Evolutionary conservation across 371 early-diverging fungal genomes (phyloP).

Genomic region (Actinomucor elegans): DNA sequence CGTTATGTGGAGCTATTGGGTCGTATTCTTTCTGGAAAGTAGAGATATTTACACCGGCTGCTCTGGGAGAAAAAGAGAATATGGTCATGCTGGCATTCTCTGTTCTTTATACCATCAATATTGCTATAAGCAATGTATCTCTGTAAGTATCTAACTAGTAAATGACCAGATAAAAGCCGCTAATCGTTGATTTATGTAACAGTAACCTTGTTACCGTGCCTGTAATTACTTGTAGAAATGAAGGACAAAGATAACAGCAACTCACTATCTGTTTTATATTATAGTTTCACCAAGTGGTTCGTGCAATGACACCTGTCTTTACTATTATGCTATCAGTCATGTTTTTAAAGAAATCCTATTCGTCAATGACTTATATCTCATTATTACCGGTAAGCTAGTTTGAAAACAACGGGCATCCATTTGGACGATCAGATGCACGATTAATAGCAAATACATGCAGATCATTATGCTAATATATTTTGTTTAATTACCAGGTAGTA

Average conservation of each 20-base stretch:
- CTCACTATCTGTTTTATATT: neutral
- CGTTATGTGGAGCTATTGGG: conserved; percentile 72
- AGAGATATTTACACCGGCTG: conserved; percentile 61
- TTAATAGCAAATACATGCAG: too few relatives aligned
- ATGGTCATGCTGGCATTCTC: conserved; percentile 78
- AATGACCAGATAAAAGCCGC: too few relatives aligned
- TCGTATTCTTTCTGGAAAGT: conserved; percentile 50
- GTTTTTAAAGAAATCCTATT: conserved; percentile 58
- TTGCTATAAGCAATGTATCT: conserved; percentile 85
- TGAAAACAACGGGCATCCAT: too few relatives aligned
- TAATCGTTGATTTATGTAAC: too few relatives aligned
- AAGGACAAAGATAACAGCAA: too few relatives aligned
- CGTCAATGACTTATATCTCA: conserved; percentile 60
- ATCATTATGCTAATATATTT: too few relatives aligned
- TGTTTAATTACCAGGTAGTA: too few relatives aligned
- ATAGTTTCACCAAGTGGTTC: conserved; percentile 82
- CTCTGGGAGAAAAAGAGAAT: conserved; percentile 60
- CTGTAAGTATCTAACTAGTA: conserved; percentile 63
- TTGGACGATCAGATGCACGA: neutral
- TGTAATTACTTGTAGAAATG: conserved; percentile 24
- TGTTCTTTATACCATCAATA: conserved; percentile 85
- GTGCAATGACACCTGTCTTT: conserved; percentile 84
- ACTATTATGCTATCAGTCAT: conserved; percentile 69
- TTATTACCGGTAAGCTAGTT: conserved; percentile 55
- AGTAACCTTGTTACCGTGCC: conserved; percentile 57